Evolutionary conservation across 257 asterid genomes (phyloP), one percentile per base, ranked within the genome.

Genomic region (Euphrasia confusa): DNA sequence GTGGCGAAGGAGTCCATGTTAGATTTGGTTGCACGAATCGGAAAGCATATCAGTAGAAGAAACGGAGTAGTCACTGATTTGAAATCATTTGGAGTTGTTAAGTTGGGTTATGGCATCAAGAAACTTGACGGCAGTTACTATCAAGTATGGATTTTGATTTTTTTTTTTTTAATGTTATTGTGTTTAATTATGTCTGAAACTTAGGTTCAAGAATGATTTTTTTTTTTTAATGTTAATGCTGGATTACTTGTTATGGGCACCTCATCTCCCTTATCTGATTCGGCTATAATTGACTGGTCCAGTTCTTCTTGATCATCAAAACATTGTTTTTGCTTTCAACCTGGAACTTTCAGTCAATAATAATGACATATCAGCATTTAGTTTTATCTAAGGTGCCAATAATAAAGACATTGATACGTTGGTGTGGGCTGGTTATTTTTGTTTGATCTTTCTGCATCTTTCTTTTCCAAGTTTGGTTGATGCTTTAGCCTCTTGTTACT

Each of bases 121-220:
- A 90, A 90, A 61, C 86, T 88, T 13, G 96, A 90, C 58, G 98
- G 98, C 15, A 84, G 83, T 61, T 80, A 85, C 76, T 90, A 64
- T 74, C 86, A 90, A 93, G 98, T 84, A 27, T 32, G 10, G 0
- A 0, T 47, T 30, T 15, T 2, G 9, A 10, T 42, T 1, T 42
- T 42, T 8, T 40, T 10, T 39, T 39, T 10, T 42, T 10, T 42
- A 42, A 42, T 42, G 14, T 42, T 1, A 1, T 9, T 42, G 2
- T 10, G 40, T 35, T 10, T 35, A 35, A 35, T 35, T 35, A 6
- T 35, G 8, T 35, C 40, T 35, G 10, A 35, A 35, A 35, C 10
- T 35, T 35, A 35, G 40, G 40, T 32, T 56, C 10, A 12, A 9
- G 32, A 56, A 42, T 33, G 33, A 33, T 0, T 35, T 6, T 33